These are phyloP conservation scores for Parastagonospora avenae DNA, from an alignment of 2,329 filamentous ascomycete genomes.

Conservation along the genomic window DNA sequence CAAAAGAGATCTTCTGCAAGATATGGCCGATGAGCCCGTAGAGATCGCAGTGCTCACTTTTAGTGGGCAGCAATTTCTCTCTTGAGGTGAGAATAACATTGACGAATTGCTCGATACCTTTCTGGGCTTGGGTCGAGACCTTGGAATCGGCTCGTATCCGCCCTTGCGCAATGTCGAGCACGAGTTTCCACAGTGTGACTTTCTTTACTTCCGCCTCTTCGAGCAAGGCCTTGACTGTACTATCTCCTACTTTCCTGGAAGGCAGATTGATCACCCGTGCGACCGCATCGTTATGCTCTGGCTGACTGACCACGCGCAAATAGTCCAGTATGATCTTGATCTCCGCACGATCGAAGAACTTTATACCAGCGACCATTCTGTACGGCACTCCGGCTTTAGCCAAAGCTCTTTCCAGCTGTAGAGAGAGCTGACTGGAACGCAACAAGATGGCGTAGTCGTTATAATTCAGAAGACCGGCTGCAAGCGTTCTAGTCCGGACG, in stretches of 20 bases:
- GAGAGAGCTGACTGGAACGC: constrained; percentile 80
- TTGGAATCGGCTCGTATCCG: constrained; percentile 58
- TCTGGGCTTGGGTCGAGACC: constrained; percentile 60
- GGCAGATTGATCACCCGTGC: constrained; percentile 85
- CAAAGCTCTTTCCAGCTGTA: constrained; percentile 82
- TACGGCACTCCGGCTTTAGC: constrained; percentile 84
- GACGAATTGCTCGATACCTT: constrained; percentile 63
- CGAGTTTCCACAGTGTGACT: constrained; percentile 75
- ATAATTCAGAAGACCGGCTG: constrained; percentile 72
- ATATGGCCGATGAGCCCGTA: constrained; percentile 61
- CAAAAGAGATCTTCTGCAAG: constrained; percentile 70
- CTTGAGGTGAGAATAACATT: constrained; percentile 63
- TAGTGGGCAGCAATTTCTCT: constrained; percentile 58
- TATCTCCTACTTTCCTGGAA: constrained; percentile 78
- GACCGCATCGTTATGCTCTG: constrained; percentile 85
- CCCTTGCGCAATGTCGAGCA: constrained; percentile 64
- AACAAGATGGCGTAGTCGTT: constrained; percentile 86
- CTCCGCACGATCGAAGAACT: constrained; percentile 91
- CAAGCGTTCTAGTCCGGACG: constrained; percentile 70
- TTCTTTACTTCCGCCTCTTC: constrained; percentile 75
- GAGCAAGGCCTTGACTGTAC: constrained; percentile 73
- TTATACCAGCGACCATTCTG: constrained; percentile 86
- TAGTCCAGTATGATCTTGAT: constrained; percentile 90
- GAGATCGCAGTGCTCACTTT: constrained; percentile 46
- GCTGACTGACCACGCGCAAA: constrained; percentile 80